Evolutionary conservation across 1,284 basidiomycete genomes (phyloP), one percentile per base, ranked within the genome.

Genomic region (Ganoderma meredithae): DNA sequence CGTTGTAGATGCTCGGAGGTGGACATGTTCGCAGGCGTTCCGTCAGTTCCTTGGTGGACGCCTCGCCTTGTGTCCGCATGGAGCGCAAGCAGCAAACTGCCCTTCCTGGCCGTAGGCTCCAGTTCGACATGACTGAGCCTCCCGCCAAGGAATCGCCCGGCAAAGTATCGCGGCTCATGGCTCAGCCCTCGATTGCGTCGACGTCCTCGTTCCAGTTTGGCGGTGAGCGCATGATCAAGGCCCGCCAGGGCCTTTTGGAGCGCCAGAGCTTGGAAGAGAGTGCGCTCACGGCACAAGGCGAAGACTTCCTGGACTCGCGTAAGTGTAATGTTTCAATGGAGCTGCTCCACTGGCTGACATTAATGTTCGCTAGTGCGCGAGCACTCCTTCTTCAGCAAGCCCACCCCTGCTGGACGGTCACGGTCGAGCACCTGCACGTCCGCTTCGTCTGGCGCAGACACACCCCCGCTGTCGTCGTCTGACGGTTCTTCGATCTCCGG

Each of bases 1-100:
- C 41, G 8, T 8, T 60, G 0, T 70, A 93, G 90, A 93, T 94
- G 91, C 80, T 94, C 43, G 92, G 90, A 60, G 91, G 90, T 65
- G 91, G 89, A 3, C 89, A 88, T 66, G 87, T 92, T 69, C 88
- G 90, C 43, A 86, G 92, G 43, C 81, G 83, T 7, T 93, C 92
- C 0, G 81, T 92, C 22, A 86, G 85, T 27, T 90, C 90, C 0
- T 78, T 85, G 52, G 86, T 92, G n/a, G 87, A 89, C n/a, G 83
- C 83, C 3, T 94, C 92, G 1, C 93, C 92, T 0, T 92, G 89
- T 67, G 83, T 86, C 25, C 84, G 86, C 60, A 83, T 86, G 15
- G 90, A 90, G 76, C 91, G 91, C 76, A 82, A 85, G 65, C 90
- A 88, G 75, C 83, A 86, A 22, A 74, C 81, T 0, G 75, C 79